Conservation (phyloP, 306 rosid genomes). For the Cucumis cinereus region DNA sequence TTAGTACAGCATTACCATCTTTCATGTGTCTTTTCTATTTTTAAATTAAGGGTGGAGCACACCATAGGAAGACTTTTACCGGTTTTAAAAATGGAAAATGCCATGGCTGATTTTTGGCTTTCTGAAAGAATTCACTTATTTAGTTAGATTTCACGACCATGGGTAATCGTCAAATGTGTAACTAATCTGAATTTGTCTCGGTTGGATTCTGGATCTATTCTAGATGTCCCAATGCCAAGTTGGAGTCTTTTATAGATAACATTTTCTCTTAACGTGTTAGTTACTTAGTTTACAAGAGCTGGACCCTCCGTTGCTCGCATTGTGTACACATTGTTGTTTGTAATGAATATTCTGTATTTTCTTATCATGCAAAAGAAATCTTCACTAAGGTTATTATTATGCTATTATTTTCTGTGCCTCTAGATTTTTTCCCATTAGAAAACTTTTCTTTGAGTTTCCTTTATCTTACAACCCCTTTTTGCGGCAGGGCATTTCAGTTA, state of each 20-base stretch:
- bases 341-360: background rate
- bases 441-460: background rate
- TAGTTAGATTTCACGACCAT: background rate
- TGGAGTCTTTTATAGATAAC: background rate
- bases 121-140: background rate
- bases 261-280: background rate
- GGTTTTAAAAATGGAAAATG: background rate
- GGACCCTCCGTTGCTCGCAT: background rate
- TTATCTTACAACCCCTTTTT: background rate
- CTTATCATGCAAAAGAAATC: background rate
- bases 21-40: background rate
- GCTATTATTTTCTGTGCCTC: background rate
- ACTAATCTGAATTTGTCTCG: background rate
- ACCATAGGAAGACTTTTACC: background rate
- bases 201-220: background rate
- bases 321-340: background rate
- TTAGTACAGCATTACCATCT: background rate
- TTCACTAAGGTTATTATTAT: background rate
- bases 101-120: background rate
- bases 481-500: background rate
- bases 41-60: background rate
- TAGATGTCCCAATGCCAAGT: background rate
- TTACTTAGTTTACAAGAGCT: background rate
- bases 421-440: background rate
- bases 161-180: background rate